Percentiles rank a stretch among this genome's conserved stretches.
These are phyloP conservation scores for Mucor indicus DNA, from an alignment of 371 early-diverging fungal species.

Conservation along the genomic window DNA sequence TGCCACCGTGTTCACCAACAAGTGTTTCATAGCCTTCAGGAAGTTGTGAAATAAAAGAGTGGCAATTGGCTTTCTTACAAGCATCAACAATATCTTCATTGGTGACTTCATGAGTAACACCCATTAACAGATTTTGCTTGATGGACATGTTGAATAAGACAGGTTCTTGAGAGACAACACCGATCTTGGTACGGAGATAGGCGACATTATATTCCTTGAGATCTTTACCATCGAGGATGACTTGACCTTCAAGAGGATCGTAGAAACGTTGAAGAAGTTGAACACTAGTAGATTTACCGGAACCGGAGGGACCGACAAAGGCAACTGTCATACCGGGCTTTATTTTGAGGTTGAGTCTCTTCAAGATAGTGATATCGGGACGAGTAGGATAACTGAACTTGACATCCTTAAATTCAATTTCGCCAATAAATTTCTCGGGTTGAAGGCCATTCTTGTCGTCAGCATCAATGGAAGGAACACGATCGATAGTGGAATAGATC, in stretches of 20 bases:
- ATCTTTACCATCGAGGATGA: conserved; percentile 71
- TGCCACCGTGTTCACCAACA: conserved; percentile 64
- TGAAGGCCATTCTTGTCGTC: conserved; percentile 49
- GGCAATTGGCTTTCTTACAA: conserved; percentile 67
- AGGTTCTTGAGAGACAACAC: conserved; percentile 88
- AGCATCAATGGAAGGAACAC: conserved; percentile 64
- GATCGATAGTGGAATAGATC: conserved; percentile 77
- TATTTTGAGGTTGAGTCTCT: conserved; percentile 57
- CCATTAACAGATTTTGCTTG: conserved; percentile 74
- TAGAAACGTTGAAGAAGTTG: conserved; percentile 92
- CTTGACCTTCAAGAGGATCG: conserved; percentile 59
- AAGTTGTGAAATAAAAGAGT: conserved; percentile 73
- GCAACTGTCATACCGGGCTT: conserved; percentile 76
- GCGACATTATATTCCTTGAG: conserved; percentile 66
- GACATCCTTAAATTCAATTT: conserved; percentile 72
- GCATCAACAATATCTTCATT: conserved; percentile 61
- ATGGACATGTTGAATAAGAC: conserved; percentile 84
- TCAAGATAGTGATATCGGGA: conserved; percentile 65
- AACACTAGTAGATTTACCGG: conserved; percentile 87
- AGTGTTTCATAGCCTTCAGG: conserved; percentile 77
- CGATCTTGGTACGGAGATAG: conserved; percentile 75
- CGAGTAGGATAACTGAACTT: conserved; percentile 76
- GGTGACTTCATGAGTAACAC: conserved; percentile 44
- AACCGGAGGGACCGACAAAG: conserved; percentile 79
- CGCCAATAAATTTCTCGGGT: conserved; percentile 51